Percentiles rank a stretch among this genome's conserved stretches.
phyloP scores from a whole-genome alignment of 2,329 filamentous ascomycete species.

The Gnomoniopsis smithogilvyi region DNA sequence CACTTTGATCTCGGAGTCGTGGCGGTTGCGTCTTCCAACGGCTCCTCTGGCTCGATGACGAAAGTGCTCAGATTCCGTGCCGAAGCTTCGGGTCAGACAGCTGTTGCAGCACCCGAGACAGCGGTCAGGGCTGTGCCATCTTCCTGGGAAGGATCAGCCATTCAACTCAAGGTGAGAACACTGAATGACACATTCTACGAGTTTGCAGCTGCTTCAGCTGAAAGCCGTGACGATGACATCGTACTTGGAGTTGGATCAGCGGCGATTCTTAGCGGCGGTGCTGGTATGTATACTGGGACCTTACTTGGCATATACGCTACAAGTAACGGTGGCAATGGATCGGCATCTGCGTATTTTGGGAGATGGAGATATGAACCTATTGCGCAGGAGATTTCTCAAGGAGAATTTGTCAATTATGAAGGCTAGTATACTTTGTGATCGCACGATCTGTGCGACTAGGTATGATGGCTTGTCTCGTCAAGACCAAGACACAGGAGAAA shows the following conservation, averaged over 20 bases:
- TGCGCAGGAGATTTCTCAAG: slow-evolving; percentile 2
- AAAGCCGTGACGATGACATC: slow-evolving; percentile 17
- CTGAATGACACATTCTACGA: slow-evolving; percentile 28
- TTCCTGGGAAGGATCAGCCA: slow-evolving; percentile 22
- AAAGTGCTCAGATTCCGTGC: slow-evolving; percentile 22
- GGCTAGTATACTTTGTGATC: too few species aligned
- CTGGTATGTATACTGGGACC: slow-evolving; percentile 31
- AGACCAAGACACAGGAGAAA: too few species aligned
- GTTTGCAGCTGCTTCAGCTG: slow-evolving; percentile 25
- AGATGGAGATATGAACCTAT: slow-evolving; percentile 6
- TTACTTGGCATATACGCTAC: slow-evolving; percentile 34
- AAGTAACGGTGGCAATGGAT: slow-evolving; percentile 28
- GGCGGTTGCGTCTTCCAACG: slow-evolving; percentile 5
- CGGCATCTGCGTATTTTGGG: slow-evolving; percentile 4
- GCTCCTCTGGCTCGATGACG: slow-evolving; percentile 1
- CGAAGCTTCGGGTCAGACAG: slow-evolving; percentile 10
- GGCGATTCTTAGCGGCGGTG: slow-evolving; percentile 29
- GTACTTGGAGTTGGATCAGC: slow-evolving; percentile 27
- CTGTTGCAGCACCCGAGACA: not conserved
- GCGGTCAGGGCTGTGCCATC: slow-evolving; percentile 21
- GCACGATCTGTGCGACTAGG: too few species aligned
- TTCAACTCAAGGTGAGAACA: slow-evolving; percentile 28
- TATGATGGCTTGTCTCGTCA: too few species aligned
- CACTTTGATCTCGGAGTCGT: slow-evolving; percentile 32
- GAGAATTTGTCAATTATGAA: not conserved